These are phyloP conservation scores for Austroboletus niveus DNA, from an alignment of 1,284 basidiomycete species.

Conservation along the genomic window DNA sequence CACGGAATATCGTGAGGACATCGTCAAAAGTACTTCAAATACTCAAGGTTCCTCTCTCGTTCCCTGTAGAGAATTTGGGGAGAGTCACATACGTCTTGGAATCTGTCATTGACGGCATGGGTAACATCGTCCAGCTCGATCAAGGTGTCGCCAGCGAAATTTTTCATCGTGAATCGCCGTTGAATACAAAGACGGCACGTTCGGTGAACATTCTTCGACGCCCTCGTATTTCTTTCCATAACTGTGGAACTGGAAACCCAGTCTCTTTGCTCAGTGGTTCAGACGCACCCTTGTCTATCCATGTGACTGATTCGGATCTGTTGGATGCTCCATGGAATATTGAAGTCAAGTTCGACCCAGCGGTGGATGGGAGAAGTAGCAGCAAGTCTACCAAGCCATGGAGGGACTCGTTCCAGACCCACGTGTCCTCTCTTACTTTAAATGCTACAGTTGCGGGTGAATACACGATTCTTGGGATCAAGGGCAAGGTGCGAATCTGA, in stretches of 20 bases:
- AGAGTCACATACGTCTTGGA: slow-evolving; percentile 70
- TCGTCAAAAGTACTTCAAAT: slow-evolving; percentile 45
- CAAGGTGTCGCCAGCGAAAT: slow-evolving; percentile 22
- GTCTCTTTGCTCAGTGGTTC: slow-evolving; percentile 74
- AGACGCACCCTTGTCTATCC: slow-evolving; percentile 52
- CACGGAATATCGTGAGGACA: slow-evolving; percentile 22
- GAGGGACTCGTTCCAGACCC: slow-evolving; percentile 57
- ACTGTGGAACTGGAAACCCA: slow-evolving; percentile 72
- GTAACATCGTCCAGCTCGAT: slow-evolving; percentile 61
- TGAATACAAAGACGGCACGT: slow-evolving; percentile 50
- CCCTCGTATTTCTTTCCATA: slow-evolving; percentile 71
- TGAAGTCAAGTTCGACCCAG: slow-evolving; percentile 57
- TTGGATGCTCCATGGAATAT: slow-evolving; percentile 70
- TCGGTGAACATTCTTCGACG: slow-evolving; percentile 76
- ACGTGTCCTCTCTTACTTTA: slow-evolving; percentile 50
- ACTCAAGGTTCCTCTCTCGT: slow-evolving; percentile 65
- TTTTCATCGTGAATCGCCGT: slow-evolving; percentile 13
- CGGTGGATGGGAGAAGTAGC: slow-evolving; percentile 36
- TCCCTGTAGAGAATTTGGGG: slow-evolving; percentile 61
- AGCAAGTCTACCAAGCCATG: slow-evolving; percentile 51
- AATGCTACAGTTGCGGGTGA: slow-evolving; percentile 69
- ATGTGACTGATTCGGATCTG: slow-evolving; percentile 50
- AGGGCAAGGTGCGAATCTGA: slow-evolving; percentile 52
- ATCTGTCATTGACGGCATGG: slow-evolving; percentile 70
- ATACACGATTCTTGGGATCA: slow-evolving; percentile 74